Conservation (phyloP, 768 basidiomycete species). For the Trametes coccinea region DNA sequence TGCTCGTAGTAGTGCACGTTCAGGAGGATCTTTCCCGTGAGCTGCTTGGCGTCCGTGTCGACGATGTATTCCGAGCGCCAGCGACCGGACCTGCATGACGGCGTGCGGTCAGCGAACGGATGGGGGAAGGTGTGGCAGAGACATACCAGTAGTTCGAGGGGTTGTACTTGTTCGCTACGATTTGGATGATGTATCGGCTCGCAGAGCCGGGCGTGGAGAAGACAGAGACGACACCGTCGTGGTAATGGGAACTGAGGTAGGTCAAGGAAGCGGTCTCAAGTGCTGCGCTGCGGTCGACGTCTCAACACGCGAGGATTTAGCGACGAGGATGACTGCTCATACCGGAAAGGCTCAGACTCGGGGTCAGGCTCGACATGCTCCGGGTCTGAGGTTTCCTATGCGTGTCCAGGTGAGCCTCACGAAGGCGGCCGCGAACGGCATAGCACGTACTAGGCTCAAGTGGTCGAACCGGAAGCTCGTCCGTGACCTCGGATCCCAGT, state of each 20-base stretch:
- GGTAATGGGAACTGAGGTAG: constrained; percentile 82
- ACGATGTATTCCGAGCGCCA: constrained; percentile 90
- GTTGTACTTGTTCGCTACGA: constrained; percentile 97
- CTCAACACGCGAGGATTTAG: not conserved
- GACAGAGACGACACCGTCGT: constrained; percentile 73
- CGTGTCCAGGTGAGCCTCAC: not conserved
- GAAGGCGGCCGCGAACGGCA: not conserved
- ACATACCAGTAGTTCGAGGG: constrained; percentile 87
- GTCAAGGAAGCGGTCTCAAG: constrained; percentile 65
- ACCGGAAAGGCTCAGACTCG: constrained; percentile 80
- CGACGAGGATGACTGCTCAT: constrained; percentile 19
- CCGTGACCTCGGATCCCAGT: constrained; percentile 81
- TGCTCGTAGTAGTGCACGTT: constrained; percentile 98
- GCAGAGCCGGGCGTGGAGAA: constrained; percentile 54
- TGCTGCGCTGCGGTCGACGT: constrained; percentile 50
- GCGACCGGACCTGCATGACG: constrained; percentile 74
- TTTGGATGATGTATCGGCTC: constrained; percentile 63
- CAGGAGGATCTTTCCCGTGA: constrained; percentile 73
- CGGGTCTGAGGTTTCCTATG: constrained; percentile 76
- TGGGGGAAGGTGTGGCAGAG: not conserved
- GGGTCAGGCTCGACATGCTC: constrained; percentile 60
- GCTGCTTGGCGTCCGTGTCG: constrained; percentile 59
- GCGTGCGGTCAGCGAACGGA: not conserved
- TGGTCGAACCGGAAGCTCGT: constrained; percentile 85
- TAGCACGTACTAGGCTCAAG: constrained; percentile 64